Evolutionary conservation across 2,329 filamentous ascomycete genomes (phyloP), one percentile per base, ranked within the genome.

Genomic region (Thielaviopsis cerberus): DNA sequence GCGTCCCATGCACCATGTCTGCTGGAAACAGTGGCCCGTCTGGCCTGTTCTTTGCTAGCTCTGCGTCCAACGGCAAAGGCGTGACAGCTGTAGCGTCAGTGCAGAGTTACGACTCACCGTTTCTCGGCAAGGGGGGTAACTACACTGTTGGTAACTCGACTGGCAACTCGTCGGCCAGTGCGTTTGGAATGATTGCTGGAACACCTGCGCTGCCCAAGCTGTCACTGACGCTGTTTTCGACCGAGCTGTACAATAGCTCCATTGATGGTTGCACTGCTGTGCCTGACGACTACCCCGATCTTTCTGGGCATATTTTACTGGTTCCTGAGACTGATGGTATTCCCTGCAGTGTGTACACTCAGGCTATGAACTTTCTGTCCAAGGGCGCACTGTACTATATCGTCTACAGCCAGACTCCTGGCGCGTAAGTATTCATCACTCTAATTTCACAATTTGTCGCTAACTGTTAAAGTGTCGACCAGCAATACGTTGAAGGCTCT

Each of bases 1-100:
- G 68, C 6, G 64, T 68, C 2, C 64, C 65, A 8, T 63, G 65
- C 48, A 63, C 65, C 15, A 59, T 67, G 24, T 63, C 68, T 4
- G 61, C 61, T 1, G 65, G 67, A 0, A 70, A 69, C 56, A 55
- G 53, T 1, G 67, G 66, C 3, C 52, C 34, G 13, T 23, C 56
- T 4, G 65, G 64, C 1, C 54, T 67, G 0, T 68, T 64, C 61
- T 59, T 58, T 8, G 54, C 63, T 1, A 62, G 61, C 3, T 59
- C 61, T 11, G 65, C 66, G 15, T 65, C 66, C 1, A 62, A 63
- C 1, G 67, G 65, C 1, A 57, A 61, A 25, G 25, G 45, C 13
- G 34, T 58, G 4, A 11, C 26, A 13, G 51, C 51, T n/a, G 41
- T 48, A n/a, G 41, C n/a, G n/a, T 48, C 41, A n/a, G 41, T 48